Evolutionary conservation across 208 protist genomes (phyloP), one percentile per base, ranked within the genome.

Genomic region (Phytomonas sp.): DNA sequence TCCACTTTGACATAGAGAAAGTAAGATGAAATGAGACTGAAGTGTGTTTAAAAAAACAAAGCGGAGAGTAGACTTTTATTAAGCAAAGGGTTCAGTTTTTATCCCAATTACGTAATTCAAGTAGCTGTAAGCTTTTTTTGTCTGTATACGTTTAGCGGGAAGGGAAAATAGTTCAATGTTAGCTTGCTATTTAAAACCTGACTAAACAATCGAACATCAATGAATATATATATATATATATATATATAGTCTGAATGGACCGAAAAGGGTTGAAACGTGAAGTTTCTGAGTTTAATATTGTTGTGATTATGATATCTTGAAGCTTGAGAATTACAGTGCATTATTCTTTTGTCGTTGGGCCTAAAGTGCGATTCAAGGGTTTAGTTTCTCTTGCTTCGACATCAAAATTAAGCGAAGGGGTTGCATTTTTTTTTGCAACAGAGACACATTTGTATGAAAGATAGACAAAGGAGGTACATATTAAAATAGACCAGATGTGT

Each of bases 391-490:
- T 26, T 26, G 20, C 6, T 56, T 6, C 5, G 20, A 26, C 46
- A 56, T 56, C 1, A 2, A 51, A 56, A 56, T 56, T 17, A 17
- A 23, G 46, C 4, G 20, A 56, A 56, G 5, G 1, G 20, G 20
- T 6, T 56, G 46, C 20, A 17, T 26, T 56, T 0, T 7, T 4
- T 26, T 56, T 56, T 26, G 46, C 11, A 56, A 23, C 46, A 2
- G 20, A 20, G 1, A 26, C 8, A 1, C 46, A 20, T 1, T 28
- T 65, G 15, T 26, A 56, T 60, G 61, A 26, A 56, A 63, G 63
- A 40, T 66, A 67, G 0, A 66, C 29, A 71, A 65, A 51, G 36
- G 70, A 33, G 11, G 11, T 73, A 53, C 56, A 63, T n/a, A n/a
- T n/a, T n/a, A n/a, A 28, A 62, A 46, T n/a, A 59, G 0, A 13